Base-by-base conservation (phyloP, 2,329 filamentous ascomycete species). In the Zalaria sp. region DNA sequence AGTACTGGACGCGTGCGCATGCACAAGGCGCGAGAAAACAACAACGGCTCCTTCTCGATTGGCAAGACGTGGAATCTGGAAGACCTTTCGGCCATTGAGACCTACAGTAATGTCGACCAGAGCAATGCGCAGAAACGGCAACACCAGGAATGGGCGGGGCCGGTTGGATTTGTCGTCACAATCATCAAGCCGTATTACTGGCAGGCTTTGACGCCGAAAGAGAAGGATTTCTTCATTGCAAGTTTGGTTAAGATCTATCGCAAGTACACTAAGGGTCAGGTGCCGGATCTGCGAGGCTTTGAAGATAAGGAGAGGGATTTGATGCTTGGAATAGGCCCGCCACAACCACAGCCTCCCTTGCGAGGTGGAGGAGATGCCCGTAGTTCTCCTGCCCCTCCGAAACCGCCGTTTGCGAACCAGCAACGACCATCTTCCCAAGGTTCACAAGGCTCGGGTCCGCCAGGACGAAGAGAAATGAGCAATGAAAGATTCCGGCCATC, bases 61-160 rank as follows among this genome's bases (percentile, higher is more conserved):
- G 91, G 91, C 50, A 98, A 98, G 66, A 94, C 91, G 3, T 98
- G 91, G 91, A 83, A 88, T 58, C 74, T 98, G 51, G 89, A 96
- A 61, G 91, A 98, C 57, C 67, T 98, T 38, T 74, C 75, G 4
- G 72, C 75, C 37, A 83, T 98, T 49, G 83, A 93, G 59, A 91
- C 86, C 26, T 96, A 81, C 56, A 81, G 77, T 5, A 72, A 79
- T 35, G 60, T 75, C 18, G 38, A 37, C 4, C 29, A 7, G 7
- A 36, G 27, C 18, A 68, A 59, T 56, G 47, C 46, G 3, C 69
- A 61, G 51, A 80, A 49, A 58, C 74, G 66, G 50, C 71, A 77
- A 49, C 66, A 72, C 36, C 76, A 77, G 51, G 62, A 81, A 57
- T 93, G 84, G 83, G 89, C 86, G 25, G 80, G 82, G 40, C 80